Base-by-base conservation (phyloP, 257 asterid genomes). In the Scutellaria baicalensis region DNA sequence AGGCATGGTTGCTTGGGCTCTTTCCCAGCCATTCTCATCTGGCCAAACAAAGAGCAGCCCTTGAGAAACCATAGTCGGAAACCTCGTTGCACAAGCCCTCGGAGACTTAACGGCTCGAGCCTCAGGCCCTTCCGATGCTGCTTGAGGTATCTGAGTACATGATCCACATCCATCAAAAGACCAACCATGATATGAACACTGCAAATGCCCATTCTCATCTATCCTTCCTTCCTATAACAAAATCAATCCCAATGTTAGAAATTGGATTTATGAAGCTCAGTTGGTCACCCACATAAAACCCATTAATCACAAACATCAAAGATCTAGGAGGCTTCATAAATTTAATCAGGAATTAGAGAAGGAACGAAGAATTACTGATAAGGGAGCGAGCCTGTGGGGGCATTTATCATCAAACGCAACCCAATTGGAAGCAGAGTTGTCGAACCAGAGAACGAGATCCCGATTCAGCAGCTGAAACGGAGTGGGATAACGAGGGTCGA, bases 31-130 rank as follows among this genome's bases (percentile, higher is more conserved):
- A 75, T 91, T 89, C 76, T 89, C 97, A 80, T 86, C 96, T 43
- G 99, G 97, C 99, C 99, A 94, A 62, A 91, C 97, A 80, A 91
- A 94, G 81, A 91, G 97, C 73, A 91, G 90, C 20, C 97, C 99
- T 67, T 94, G 97, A 75, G 97, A 94, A 70, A 88, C 95, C 92
- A 84, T 82, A n/a, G 95, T 88, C 0, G 98, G 98, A 73, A 91
- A 86, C 83, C 83, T 88, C 8, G 96, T 94, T 1, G 92, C 95
- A 75, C 96, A 85, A 0, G 99, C 99, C 77, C 88, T 84, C 1
- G 96, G 96, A 39, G 99, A 91, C 65, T 83, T 81, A 57, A 86
- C 51, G 0, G 98, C 96, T 35, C 91, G 89, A 21, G 95, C 88
- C 75, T 94, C 98, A 18, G 97, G 99, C 9, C 99, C 96, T 72